Percentiles rank a stretch among this genome's conserved stretches.
Conservation (phyloP, 352 stramenopile genomes). For the Phytophthora pseudosyringae region DNA sequence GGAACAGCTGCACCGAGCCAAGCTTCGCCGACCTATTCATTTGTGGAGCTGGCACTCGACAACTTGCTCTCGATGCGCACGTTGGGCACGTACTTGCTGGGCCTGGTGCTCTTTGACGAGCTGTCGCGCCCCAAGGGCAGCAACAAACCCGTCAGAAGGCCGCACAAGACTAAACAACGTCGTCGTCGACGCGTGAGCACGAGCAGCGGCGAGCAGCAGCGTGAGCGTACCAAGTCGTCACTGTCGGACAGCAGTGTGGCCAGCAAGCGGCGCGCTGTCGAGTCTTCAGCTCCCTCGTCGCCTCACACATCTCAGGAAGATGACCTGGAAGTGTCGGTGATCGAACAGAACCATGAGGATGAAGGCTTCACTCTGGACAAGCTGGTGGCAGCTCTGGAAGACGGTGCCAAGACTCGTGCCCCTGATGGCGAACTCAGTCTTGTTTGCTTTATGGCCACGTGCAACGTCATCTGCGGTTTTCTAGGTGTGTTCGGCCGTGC, state of each 20-base stretch:
- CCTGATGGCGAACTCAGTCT: constrained; percentile 52
- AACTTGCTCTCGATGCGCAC: constrained; percentile 59
- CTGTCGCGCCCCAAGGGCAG: constrained; percentile 28
- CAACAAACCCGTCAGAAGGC: constrained; percentile 21
- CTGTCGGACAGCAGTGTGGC: constrained; percentile 30
- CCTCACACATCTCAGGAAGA: constrained; percentile 50
- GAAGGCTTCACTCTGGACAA: constrained; percentile 55
- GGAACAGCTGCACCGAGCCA: constrained; percentile 8
- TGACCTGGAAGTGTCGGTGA: constrained; percentile 67
- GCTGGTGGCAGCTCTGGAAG: constrained; percentile 47
- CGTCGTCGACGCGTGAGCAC: constrained; percentile 23
- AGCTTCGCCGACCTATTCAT: constrained; percentile 23
- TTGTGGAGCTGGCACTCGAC: constrained; percentile 49
- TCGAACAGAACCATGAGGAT: constrained; percentile 42
- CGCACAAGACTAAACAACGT: constrained; percentile 19
- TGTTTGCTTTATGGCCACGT: constrained; percentile 55
- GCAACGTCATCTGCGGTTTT: constrained; percentile 73
- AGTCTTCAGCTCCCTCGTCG: constrained; percentile 29
- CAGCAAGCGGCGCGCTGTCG: constrained; percentile 14
- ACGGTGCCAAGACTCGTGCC: constrained; percentile 35
- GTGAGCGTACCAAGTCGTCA: constrained; percentile 29
- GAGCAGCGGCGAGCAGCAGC: constrained; percentile 16
- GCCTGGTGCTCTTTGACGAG: constrained; percentile 65
- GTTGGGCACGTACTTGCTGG: constrained; percentile 54
- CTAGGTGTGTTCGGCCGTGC: constrained; percentile 81